phyloP scores from a whole-genome alignment of 345 rosid genomes.

The Passiflora organensis region DNA sequence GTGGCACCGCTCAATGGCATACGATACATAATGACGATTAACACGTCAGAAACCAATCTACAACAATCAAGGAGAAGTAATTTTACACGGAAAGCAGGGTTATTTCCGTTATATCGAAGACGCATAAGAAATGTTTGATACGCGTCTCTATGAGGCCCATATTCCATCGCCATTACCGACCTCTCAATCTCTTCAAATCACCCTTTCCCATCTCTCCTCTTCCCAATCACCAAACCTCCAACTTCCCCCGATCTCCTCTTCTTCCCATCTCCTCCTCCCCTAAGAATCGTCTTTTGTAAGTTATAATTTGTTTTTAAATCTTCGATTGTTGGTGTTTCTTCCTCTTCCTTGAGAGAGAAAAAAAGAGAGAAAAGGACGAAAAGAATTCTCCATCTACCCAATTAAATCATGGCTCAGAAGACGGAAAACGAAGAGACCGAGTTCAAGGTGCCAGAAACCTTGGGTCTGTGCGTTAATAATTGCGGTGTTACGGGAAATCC shows the following conservation, averaged over 20 bases:
- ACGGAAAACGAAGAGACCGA: conserved; percentile 96
- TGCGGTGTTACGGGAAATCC: conserved; percentile 88
- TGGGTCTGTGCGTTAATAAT: conserved; percentile 66
- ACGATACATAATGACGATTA: conserved; percentile 38
- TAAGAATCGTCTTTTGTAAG: too few species aligned
- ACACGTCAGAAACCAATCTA: conserved; percentile 32
- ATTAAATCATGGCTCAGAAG: conserved; percentile 58
- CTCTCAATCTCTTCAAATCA: conserved; percentile 32
- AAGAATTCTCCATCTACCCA: neutral
- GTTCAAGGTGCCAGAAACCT: conserved; percentile 77
- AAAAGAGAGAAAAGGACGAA: too few species aligned
- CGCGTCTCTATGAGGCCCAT: conserved; percentile 90
- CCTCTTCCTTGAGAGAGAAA: too few species aligned
- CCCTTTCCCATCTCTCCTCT: conserved; percentile 1
- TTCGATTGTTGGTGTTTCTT: too few species aligned
- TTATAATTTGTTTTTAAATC: too few species aligned
- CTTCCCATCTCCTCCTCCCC: too few species aligned
- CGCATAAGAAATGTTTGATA: conserved; percentile 42
- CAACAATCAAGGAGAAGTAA: conserved; percentile 17
- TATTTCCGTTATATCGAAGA: conserved; percentile 16
- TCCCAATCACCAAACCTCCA: neutral
- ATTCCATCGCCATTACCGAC: conserved; percentile 62
- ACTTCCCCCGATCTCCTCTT: neutral
- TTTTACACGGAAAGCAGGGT: conserved; percentile 26
- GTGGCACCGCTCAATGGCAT: too few species aligned